Evolutionary conservation across 2,329 filamentous ascomycete species (phyloP).

Genomic region (Fusarium aywerte): DNA sequence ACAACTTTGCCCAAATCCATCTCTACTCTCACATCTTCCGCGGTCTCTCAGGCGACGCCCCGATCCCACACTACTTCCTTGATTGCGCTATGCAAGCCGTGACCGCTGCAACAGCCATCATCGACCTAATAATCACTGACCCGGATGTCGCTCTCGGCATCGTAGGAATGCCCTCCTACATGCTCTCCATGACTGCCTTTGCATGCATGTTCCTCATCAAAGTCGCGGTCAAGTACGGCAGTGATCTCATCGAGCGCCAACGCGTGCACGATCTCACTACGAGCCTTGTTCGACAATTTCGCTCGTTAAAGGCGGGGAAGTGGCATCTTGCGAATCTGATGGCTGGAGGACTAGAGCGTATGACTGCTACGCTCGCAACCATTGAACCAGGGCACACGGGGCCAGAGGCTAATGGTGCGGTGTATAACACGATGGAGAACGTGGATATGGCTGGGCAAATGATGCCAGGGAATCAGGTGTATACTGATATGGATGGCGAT

Average conservation of each 20-base stretch:
- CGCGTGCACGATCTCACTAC: slow-evolving; percentile 54
- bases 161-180: slow-evolving; percentile 60
- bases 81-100: slow-evolving; percentile 50
- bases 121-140: slow-evolving; percentile 57
- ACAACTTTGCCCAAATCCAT: slow-evolving; percentile 56
- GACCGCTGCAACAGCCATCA: slow-evolving; percentile 55
- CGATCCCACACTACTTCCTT: slow-evolving; percentile 51
- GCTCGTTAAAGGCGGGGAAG: slow-evolving; percentile 55
- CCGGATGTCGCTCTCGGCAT: slow-evolving; percentile 55
- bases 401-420: slow-evolving; percentile 5
- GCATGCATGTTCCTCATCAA: slow-evolving; percentile 64
- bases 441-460: slow-evolving; percentile 36
- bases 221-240: slow-evolving; percentile 56
- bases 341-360: slow-evolving; percentile 59
- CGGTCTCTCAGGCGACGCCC: slow-evolving; percentile 49
- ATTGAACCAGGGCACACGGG: slow-evolving; percentile 28
- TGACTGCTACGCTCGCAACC: slow-evolving; percentile 44
- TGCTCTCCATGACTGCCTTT: slow-evolving; percentile 64
- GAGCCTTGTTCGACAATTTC: slow-evolving; percentile 55
- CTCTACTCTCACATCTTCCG: slow-evolving; percentile 57
- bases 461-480: slow-evolving; percentile 32
- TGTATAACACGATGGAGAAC: slow-evolving; percentile 28
- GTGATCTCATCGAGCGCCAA: slow-evolving; percentile 55
- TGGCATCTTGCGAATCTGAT: slow-evolving; percentile 62
- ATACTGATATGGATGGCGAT: slow-evolving; percentile 43